These are phyloP conservation scores for Colletotrichum eleusines DNA, from an alignment of 2,329 filamentous ascomycete species.

Conservation along the genomic window DNA sequence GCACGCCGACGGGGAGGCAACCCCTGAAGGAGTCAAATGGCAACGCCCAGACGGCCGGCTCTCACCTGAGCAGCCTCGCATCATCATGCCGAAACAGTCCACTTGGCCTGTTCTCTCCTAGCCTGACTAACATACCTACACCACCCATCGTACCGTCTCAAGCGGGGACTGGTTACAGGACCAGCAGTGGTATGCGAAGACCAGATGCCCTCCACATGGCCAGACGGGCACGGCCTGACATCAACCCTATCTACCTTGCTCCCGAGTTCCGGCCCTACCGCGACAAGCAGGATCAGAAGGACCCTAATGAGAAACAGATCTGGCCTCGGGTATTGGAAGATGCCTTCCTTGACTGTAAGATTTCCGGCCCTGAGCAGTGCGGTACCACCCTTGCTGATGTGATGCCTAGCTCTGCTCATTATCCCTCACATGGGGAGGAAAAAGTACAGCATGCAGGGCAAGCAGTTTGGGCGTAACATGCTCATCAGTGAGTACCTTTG, in stretches of 20 bases:
- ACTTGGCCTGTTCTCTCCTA: slow-evolving; percentile 58
- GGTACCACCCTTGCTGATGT: slow-evolving; percentile 8
- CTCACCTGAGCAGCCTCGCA: slow-evolving; percentile 50
- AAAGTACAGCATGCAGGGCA: slow-evolving; percentile 74
- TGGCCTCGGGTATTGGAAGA: slow-evolving; percentile 74
- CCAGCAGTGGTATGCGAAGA: slow-evolving; percentile 48
- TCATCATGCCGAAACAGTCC: slow-evolving; percentile 58
- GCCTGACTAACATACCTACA: slow-evolving; percentile 62
- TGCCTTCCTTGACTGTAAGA: slow-evolving; percentile 75
- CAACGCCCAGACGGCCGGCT: slow-evolving; percentile 59
- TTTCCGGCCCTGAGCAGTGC: neutral
- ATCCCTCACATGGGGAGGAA: slow-evolving; percentile 75
- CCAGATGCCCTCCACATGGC: slow-evolving; percentile 47
- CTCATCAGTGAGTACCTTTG: slow-evolving; percentile 77
- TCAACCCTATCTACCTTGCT: slow-evolving; percentile 72
- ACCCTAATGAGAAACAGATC: slow-evolving; percentile 70
- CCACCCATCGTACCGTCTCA: slow-evolving; percentile 63
- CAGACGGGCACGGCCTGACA: slow-evolving; percentile 52
- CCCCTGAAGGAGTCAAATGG: slow-evolving; percentile 66
- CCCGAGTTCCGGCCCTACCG: slow-evolving; percentile 75
- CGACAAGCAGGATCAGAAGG: slow-evolving; percentile 73
- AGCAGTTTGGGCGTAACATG: slow-evolving; percentile 77
- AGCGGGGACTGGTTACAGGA: slow-evolving; percentile 54
- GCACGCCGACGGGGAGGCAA: slow-evolving; percentile 52
- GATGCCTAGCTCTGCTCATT: slow-evolving; percentile 66